A percentile compares a stretch with the other conserved stretches of the same genome.
Conservation (phyloP, 129 eudicot species). For the Helichrysum umbraculigerum region DNA sequence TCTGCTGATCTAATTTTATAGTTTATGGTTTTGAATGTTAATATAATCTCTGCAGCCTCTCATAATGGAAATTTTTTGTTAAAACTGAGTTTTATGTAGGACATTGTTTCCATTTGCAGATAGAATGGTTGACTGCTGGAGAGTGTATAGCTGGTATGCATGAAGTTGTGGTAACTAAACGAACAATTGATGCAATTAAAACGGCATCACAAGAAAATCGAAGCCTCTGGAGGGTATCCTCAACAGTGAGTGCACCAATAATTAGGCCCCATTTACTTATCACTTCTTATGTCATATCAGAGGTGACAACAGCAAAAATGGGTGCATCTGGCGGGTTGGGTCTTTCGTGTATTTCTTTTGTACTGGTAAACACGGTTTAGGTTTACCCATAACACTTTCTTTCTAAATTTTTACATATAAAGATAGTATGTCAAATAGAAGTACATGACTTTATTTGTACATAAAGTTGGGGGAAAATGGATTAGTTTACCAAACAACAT, state of each 20-base stretch:
- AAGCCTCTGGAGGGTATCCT: slow-evolving; percentile 99
- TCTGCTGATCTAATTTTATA: background rate
- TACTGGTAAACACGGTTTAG: background rate
- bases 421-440: background rate
- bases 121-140: slow-evolving; percentile 96
- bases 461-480: background rate
- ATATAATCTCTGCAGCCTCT: slow-evolving; percentile 11
- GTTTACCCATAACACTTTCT: background rate
- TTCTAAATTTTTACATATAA: background rate
- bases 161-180: slow-evolving; percentile 84
- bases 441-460: background rate
- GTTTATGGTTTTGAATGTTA: slow-evolving; percentile 9
- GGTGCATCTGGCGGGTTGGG: background rate
- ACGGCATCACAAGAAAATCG: slow-evolving; percentile 76
- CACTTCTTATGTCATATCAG: background rate
- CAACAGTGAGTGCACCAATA: slow-evolving; percentile 65
- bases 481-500: background rate
- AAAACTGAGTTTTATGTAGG: slow-evolving; percentile 7
- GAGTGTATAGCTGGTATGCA: slow-evolving; percentile 97
- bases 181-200: slow-evolving; percentile 71
- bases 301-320: background rate
- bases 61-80: slow-evolving; percentile 2
- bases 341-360: background rate
- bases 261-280: background rate
- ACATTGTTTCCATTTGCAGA: slow-evolving; percentile 43